These are phyloP conservation scores for Lentinula raphanica DNA, from an alignment of 768 basidiomycete genomes.

Conservation along the genomic window DNA sequence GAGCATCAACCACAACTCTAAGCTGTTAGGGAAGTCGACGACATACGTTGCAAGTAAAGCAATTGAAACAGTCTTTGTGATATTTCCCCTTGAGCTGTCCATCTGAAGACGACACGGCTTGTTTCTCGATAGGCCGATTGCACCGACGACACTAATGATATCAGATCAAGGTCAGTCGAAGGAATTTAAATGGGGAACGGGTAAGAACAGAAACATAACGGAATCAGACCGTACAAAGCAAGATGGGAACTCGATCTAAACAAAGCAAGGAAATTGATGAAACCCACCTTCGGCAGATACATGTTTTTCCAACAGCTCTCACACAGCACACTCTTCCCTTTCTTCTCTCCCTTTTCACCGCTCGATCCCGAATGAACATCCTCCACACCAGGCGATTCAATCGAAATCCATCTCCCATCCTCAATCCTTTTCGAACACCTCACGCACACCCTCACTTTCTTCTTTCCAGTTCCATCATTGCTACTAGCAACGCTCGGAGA, in stretches of 20 bases:
- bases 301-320: slow-evolving; percentile 94
- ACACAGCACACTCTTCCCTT: slow-evolving; percentile 51
- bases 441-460: slow-evolving; percentile 44
- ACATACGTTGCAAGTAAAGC: slow-evolving; percentile 36
- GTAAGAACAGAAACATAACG: slow-evolving; percentile 4
- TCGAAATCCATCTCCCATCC: slow-evolving; percentile 78
- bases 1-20: neutral
- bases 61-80: slow-evolving; percentile 88
- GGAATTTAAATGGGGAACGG: neutral
- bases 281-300: slow-evolving; percentile 84
- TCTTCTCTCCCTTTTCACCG: neutral
- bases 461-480: slow-evolving; percentile 22
- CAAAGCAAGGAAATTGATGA: neutral
- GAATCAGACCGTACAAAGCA: neutral
- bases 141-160: slow-evolving; percentile 76
- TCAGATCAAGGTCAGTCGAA: slow-evolving; percentile 2
- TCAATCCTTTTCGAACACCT: slow-evolving; percentile 67
- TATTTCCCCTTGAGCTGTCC: slow-evolving; percentile 96
- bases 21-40: neutral
- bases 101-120: slow-evolving; percentile 86
- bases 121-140: slow-evolving; percentile 80
- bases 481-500: neutral
- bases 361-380: slow-evolving; percentile 16
- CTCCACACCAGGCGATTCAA: slow-evolving; percentile 48
- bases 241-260: neutral